Base-by-base conservation (phyloP, 2,329 filamentous ascomycete genomes). In the Paecilomyces formosus region DNA sequence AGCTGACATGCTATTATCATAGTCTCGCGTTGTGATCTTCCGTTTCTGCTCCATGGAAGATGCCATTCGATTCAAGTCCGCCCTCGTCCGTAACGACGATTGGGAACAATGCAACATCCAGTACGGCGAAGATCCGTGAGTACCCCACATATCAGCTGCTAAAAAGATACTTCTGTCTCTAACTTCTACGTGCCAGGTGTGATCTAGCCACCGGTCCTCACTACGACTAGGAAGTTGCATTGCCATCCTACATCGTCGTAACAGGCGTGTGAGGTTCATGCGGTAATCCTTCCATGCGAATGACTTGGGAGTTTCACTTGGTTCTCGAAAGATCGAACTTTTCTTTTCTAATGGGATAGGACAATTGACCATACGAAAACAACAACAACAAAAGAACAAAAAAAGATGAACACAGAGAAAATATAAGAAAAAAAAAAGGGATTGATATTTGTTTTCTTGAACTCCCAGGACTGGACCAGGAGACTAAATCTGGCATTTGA, bases 11-110 rank as follows among this genome's bases (percentile, higher is more conserved):
- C 50, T 51, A 26, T 13, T n/a, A 45, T 21, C 24, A 18, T 57
- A 80, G 78, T 68, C 71, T 31, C 72, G 74, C 49, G 75, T 70
- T 31, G 73, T 80, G n/a, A 69, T 74, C 30, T 81, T 81, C 63
- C 77, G 78, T 8, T 81, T 82, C 65, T 73, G 70, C 51, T 77
- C 72, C 60, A 77, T 81, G 58, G 69, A 72, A 24, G 68, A 81
- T 56, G 79, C 79, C 0, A 71, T 79, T 15, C 69, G 68, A 21
- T 81, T 82, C 70, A 76, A 73, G 57, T 67, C 69, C 1, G 58
- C 68, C 24, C 66, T 82, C 12, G 58, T 68, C 51, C 69, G 72
- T 18, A 69, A 77, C 45, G 61, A 66, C n/a, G 73, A 78, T 2
- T 82, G 76, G 76, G 77, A 80, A 61, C 71, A 74, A 18, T 79